Evolutionary conservation across 2,329 filamentous ascomycete genomes (phyloP), one percentile per base, ranked within the genome.

Genomic region (Colletotrichum sp.): DNA sequence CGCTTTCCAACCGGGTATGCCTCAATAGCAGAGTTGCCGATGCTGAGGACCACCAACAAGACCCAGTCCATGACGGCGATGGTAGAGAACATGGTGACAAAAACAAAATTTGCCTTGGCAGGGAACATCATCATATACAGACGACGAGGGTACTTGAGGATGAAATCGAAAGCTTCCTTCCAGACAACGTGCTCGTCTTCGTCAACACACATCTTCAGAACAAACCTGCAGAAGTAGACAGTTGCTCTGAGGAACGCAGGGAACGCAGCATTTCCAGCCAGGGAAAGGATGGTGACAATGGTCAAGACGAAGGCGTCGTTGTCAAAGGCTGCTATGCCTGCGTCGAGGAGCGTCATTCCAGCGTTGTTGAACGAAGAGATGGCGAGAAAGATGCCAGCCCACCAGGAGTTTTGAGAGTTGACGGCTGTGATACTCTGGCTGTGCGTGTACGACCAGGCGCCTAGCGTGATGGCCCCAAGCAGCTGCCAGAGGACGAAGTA

Each of bases 291-390:
- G 12, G 89, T 90, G 85, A 92, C 89, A 26, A 88, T 85, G 60
- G 89, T 84, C 55, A 90, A 83, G 10, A 90, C 86, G 76, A 89
- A 90, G 78, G 87, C 87, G 1, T 86, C 84, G 32, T 85, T 85
- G 74, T 91, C 88, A 72, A 92, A 93, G 0, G 90, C 90, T 5
- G 90, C 85, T 86, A 94, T 93, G 80, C 93, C 93, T 48, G 90
- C 88, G 81, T 94, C 92, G 26, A 94, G 84, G 48, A 94, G 85
- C 21, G 90, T 90, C 92, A 94, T 93, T 39, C 92, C 92, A 16
- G 89, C 92, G 78, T 94, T 94, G 83, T 93, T 94, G 83, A 94
- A 94, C 0, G 92, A 92, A 26, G 91, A 93, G 15, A 92, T 88
- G 6, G 90, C 91, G 77, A 93, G 92, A 84, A 94, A 94, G 63